Base-by-base conservation (phyloP, 257 asterid genomes). In the Lantana camara region DNA sequence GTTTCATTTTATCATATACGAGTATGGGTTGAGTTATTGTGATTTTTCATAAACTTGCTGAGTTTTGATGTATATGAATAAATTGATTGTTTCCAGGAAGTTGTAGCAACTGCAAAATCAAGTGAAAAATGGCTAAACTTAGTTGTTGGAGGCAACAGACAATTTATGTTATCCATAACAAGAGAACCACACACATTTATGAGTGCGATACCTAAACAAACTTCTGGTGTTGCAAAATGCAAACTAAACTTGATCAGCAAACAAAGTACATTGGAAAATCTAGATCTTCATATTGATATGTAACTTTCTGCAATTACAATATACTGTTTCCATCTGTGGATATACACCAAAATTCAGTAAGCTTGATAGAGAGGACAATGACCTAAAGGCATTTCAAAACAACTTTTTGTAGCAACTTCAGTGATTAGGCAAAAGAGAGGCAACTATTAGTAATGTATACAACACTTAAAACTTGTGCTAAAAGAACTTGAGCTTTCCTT, bases 401-500 rank as follows among this genome's bases (percentile, higher is more conserved):
- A 44, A 57, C 44, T 57, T 19, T 5, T 3, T 11, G 40, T 47
- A 19, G 40, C 12, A 66, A 51, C 24, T 45, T 64, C 61, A 9
- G 20, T 35, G 23, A 52, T 21, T 42, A 19, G 60, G 38, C 71
- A 47, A 57, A 61, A 20, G 14, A 44, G 16, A 40, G 34, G 58
- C 16, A 17, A 29, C 30, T 30, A 47, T 14, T 7, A 13, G 1
- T 17, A 5, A 29, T 38, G 32, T 9, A 40, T 17, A 15, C 11
- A 27, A 57, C 11, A 37, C 6, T 46, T 14, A 23, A 30, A 24
- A 38, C 19, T 2, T 1, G 44, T 51, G 21, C 78, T 83, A 86
- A 38, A 86, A 67, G 77, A 83, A 71, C 61, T 83, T 85, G 16
- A 85, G 73, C 60, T 88, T 88, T 45, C 91, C 96, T 52, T 83